Base-by-base conservation (phyloP, 1,284 basidiomycete species). In the Schizophyllum commune region DNA sequence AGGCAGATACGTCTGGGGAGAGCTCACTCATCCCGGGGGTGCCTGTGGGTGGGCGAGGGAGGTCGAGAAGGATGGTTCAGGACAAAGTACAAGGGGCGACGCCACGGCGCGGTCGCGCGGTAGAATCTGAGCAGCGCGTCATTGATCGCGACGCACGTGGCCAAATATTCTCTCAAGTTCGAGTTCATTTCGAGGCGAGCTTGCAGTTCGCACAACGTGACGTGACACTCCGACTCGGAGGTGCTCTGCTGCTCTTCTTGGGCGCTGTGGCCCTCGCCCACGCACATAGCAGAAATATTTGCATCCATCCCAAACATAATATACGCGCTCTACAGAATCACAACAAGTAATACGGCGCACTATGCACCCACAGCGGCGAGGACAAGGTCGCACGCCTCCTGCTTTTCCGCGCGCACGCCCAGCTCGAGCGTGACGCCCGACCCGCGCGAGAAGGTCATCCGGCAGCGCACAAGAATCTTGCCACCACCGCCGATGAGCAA, bases 381-480 rank as follows among this genome's bases (percentile, higher is more conserved):
- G 51, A 99, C 90, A 61, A 99, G 83, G 68, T 88, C 82, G 69
- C 92, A 94, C 22, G 89, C 92, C 65, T 85, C 85, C 71, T 93
- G 86, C 74, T 89, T 88, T 73, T 99, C 95, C 58, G 94, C 94
- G 57, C 96, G 86, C n/a, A 97, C 95, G 19, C 83, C 83, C 58
- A 99, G 77, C 78, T 99, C 96, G 66, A 99, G 79, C 52, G 94
- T 97, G n/a, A 99, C 97, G 15, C 97, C 97, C 65, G 91, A 82
- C 7, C 89, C 93, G 62, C 87, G 80, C 57, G 92, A 88, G 76
- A 86, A 98, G 20, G 96, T 98, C 97, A 99, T 99, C 65, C 96
- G 84, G 77, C 91, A 93, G 63, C 95, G 85, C 34, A 89, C 94
- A 62, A 99, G 82, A 33, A 98, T 92, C 77, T 96, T 97, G 51